phyloP scores from a whole-genome alignment of 192 early-diverging fungal species.

The Thoreauomyces humboldtii region DNA sequence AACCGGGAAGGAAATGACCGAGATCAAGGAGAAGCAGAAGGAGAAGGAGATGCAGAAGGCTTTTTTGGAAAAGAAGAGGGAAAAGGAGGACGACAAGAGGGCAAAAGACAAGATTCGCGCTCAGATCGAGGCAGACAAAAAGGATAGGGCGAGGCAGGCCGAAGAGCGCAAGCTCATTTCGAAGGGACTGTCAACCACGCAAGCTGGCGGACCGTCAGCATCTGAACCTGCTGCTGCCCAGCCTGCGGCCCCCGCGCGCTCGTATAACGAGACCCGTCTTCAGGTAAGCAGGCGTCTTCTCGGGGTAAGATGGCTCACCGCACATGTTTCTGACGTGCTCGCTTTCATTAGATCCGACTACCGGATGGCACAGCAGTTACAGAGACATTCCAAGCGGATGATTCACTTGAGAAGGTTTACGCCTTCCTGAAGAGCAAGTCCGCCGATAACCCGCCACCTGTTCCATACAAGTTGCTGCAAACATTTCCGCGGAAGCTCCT shows the following conservation, averaged over 20 bases:
- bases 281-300: slow-evolving; percentile 50
- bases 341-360: slow-evolving; percentile 63
- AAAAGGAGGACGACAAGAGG: slow-evolving; percentile 75
- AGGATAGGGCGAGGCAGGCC: slow-evolving; percentile 60
- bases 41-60: slow-evolving; percentile 75
- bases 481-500: slow-evolving; percentile 75
- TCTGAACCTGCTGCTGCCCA: slow-evolving; percentile 33
- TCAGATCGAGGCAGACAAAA: slow-evolving; percentile 78
- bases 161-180: slow-evolving; percentile 38
- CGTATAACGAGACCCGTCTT: slow-evolving; percentile 72
- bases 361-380: slow-evolving; percentile 57
- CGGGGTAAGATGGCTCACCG: too few species aligned
- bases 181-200: slow-evolving; percentile 29
- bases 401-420: slow-evolving; percentile 59
- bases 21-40: slow-evolving; percentile 64
- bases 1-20: slow-evolving; percentile 70
- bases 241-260: slow-evolving; percentile 32
- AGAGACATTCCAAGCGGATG: slow-evolving; percentile 59
- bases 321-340: too few species aligned
- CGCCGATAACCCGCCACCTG: slow-evolving; percentile 24
- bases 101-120: slow-evolving; percentile 74
- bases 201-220: slow-evolving; percentile 16
- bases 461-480: slow-evolving; percentile 60
- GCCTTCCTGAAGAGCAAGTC: slow-evolving; percentile 58
- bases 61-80: slow-evolving; percentile 63